Base-by-base conservation (phyloP, 495 filamentous ascomycete species). In the Penicillium fimorum region DNA sequence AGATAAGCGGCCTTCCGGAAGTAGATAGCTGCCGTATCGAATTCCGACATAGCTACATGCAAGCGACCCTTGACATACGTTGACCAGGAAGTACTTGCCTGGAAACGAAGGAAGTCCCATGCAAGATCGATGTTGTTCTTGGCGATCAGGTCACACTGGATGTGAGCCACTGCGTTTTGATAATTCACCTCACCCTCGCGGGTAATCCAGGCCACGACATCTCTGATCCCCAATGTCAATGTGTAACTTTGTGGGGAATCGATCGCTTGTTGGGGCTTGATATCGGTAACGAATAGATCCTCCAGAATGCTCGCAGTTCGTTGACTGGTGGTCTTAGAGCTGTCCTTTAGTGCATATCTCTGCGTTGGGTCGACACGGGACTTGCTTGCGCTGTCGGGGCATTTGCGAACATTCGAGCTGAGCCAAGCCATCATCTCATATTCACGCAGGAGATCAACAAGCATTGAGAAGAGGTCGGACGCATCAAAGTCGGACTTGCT, bases 31-130 rank as follows among this genome's bases (percentile, higher is more conserved):
- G 95, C 94, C 52, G 81, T 80, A 37, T 83, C 81, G 62, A 82
- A 83, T 62, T 94, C 87, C 20, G 84, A 84, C 63, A 84, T 83
- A 13, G 85, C 82, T 17, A 97, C 78, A 65, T 86, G 81, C 43
- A 94, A 78, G 33, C 95, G 87, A 12, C 89, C 93, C 68, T 90
- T 90, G 13, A 96, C 77, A 69, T 99, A 99, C 1, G 82, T 87
- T 5, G 89, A 83, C 84, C 94, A 97, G 29, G 78, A 66, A 0
- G 80, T 85, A 53, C 77, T 70, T 65, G 83, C 65, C 72, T 85
- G 74, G 67, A 90, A 94, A 8, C 82, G 83, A 48, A 79, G 76
- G 60, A 96, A 90, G 63, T 94, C 88, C 53, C 82, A 75, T 11
- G 91, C 91, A 4, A 92, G 77, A 60, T 90, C 87, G 13, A 86